Evolutionary conservation across 2,329 filamentous ascomycete species (phyloP).

Genomic region (Curvularia eragrostidis): DNA sequence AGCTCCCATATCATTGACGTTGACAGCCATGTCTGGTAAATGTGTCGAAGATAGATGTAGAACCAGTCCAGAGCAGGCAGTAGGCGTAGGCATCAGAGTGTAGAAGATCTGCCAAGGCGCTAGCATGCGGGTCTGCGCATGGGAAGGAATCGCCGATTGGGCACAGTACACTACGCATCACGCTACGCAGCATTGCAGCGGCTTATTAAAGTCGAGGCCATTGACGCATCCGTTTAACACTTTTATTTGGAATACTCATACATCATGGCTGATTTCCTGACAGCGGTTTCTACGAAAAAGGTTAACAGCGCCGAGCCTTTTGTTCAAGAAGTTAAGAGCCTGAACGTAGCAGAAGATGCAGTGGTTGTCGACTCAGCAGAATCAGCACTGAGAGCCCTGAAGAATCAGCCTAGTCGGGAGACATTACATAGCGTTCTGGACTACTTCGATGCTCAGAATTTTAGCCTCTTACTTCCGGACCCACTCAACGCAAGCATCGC

Average conservation of each 20-base stretch:
- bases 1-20: conserved; percentile 16
- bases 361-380: conserved; percentile 42
- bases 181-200: conserved; percentile 1
- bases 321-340: conserved; percentile 22
- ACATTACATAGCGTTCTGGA: conserved; percentile 61
- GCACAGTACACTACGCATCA: conserved; percentile 7
- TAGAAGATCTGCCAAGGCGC: conserved; percentile 30
- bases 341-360: conserved; percentile 18
- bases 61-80: conserved; percentile 22
- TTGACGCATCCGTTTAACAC: neutral
- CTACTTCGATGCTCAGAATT: conserved; percentile 57
- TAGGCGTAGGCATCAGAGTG: conserved; percentile 36
- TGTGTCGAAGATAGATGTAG: conserved; percentile 12
- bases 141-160: conserved; percentile 33
- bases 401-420: conserved; percentile 67
- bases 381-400: conserved; percentile 67
- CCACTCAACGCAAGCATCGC: conserved; percentile 77
- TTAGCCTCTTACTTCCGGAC: conserved; percentile 68
- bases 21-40: conserved; percentile 36
- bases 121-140: conserved; percentile 23
- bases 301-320: conserved; percentile 24
- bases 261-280: conserved; percentile 59
- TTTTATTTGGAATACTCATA: neutral
- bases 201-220: neutral
- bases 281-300: conserved; percentile 53